Conservation (phyloP, 1,139 yeast genomes). For the Candida albicans region DNA sequence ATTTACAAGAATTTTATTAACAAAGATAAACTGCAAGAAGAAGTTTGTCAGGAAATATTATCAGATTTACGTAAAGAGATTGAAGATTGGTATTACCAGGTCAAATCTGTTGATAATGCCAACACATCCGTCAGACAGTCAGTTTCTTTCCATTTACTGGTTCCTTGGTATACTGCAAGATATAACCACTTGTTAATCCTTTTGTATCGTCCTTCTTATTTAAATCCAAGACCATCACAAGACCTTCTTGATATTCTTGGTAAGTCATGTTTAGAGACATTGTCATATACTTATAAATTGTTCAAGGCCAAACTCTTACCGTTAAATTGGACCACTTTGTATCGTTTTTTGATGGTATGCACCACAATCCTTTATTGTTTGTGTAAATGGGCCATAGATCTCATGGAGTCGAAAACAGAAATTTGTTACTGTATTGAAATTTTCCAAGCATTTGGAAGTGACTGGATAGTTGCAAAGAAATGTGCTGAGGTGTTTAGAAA, state of each 20-base stretch:
- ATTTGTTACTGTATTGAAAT: conserved; percentile 46
- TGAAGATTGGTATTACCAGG: conserved; percentile 36
- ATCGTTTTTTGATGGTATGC: conserved; percentile 44
- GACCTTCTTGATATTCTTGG: conserved; percentile 38
- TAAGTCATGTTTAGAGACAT: conserved; percentile 37
- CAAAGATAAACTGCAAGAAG: conserved; percentile 13
- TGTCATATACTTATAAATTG: conserved; percentile 41
- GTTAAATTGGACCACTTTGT: conserved; percentile 49
- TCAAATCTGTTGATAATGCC: conserved; percentile 20
- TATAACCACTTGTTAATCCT: conserved; percentile 44
- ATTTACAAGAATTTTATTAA: conserved; percentile 7
- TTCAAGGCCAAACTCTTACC: conserved; percentile 44
- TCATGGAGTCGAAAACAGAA: conserved; percentile 43
- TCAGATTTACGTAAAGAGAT: conserved; percentile 34
- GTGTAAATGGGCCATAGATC: conserved; percentile 45
- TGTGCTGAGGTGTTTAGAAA: conserved; percentile 44
- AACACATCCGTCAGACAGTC: conserved; percentile 12
- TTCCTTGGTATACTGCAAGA: conserved; percentile 47
- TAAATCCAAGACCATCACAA: conserved; percentile 42
- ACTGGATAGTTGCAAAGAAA: conserved; percentile 47
- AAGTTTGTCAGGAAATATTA: conserved; percentile 28
- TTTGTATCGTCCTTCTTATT: conserved; percentile 48
- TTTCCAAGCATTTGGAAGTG: conserved; percentile 42
- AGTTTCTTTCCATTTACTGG: conserved; percentile 38
- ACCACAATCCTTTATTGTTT: conserved; percentile 46